Evolutionary conservation across 495 filamentous ascomycete species (phyloP).

Genomic region (Hypoxylon fragiforme): DNA sequence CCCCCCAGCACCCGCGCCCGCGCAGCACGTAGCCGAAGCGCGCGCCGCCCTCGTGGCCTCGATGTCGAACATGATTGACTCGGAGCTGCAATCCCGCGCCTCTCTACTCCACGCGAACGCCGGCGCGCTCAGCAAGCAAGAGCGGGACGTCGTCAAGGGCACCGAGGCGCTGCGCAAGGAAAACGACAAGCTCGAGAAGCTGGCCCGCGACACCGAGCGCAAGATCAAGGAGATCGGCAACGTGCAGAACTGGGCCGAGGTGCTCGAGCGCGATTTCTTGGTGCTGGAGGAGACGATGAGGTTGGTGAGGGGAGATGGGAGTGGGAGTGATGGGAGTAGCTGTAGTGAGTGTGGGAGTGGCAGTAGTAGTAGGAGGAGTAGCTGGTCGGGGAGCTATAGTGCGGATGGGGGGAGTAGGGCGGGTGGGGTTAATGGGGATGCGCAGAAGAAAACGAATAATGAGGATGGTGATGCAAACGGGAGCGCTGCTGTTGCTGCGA

Average conservation of each 20-base stretch:
- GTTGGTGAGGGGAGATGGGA: slow-evolving; percentile 51
- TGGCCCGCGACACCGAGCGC: slow-evolving; percentile 68
- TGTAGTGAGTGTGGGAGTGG: slow-evolving; percentile 35
- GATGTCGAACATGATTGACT: slow-evolving; percentile 72
- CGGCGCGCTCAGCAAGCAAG: slow-evolving; percentile 68
- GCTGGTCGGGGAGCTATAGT: slow-evolving; percentile 43
- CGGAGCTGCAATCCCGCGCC: slow-evolving; percentile 72
- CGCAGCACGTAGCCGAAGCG: slow-evolving; percentile 63
- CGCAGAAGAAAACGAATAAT: not conserved
- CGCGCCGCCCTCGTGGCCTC: slow-evolving; percentile 76
- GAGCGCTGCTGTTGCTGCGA: slow-evolving; percentile 20
- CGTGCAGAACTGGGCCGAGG: slow-evolving; percentile 97
- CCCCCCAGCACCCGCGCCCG: slow-evolving; percentile 40
- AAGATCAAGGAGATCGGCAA: slow-evolving; percentile 92
- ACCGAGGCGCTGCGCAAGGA: slow-evolving; percentile 70
- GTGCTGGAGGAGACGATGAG: slow-evolving; percentile 85
- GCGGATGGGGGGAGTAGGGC: slow-evolving; percentile 36
- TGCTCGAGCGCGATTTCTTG: slow-evolving; percentile 87
- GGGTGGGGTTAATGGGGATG: slow-evolving; percentile 21
- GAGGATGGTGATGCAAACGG: slow-evolving; percentile 12
- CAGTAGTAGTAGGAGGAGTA: slow-evolving; percentile 24
- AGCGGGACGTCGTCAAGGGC: slow-evolving; percentile 65
- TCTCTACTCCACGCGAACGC: slow-evolving; percentile 75
- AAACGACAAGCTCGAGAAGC: slow-evolving; percentile 67
- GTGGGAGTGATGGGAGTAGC: slow-evolving; percentile 21